Percentiles rank a stretch among this genome's conserved stretches.
Evolutionary conservation across 2,329 filamentous ascomycete genomes (phyloP).

Genomic region (Arthrobotrys sphaeroides): DNA sequence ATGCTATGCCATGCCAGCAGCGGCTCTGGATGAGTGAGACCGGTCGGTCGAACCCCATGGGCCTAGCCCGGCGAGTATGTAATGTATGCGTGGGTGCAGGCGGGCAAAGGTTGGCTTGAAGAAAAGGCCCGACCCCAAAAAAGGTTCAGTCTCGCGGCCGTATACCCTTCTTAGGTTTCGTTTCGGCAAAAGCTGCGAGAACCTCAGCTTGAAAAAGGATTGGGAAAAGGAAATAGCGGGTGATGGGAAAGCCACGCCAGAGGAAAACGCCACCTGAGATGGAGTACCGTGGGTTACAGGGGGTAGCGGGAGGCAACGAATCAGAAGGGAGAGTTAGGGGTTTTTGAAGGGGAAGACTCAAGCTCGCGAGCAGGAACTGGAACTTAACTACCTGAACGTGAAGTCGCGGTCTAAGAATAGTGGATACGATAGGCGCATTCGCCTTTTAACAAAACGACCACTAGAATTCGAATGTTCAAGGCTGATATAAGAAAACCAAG

Average conservation of each 20-base stretch:
- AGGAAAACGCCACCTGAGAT: conserved; percentile 6
- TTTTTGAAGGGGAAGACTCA: background rate
- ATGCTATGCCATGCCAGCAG: too few species aligned
- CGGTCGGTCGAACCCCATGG: conserved; percentile 8
- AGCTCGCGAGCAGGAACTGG: too few species aligned
- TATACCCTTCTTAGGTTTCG: background rate
- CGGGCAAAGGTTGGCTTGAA: background rate
- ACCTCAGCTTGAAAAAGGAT: too few species aligned
- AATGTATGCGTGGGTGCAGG: background rate
- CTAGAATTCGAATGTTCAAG: background rate
- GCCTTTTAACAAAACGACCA: background rate
- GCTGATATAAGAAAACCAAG: background rate
- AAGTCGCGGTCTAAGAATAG: conserved; percentile 37
- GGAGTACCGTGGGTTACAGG: conserved; percentile 2
- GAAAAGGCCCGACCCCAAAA: conserved; percentile 19
- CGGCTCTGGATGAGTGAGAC: too few species aligned
- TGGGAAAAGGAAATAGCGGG: background rate
- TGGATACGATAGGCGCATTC: background rate
- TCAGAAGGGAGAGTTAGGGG: conserved; percentile 17
- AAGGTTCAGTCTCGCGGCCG: background rate
- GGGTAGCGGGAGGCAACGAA: conserved; percentile 29
- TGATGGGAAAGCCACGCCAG: conserved; percentile 1
- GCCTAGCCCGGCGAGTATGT: conserved; percentile 24
- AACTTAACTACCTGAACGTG: conserved; percentile 21
- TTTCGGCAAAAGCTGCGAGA: conserved; percentile 16